Base-by-base conservation (phyloP, 805 yeast species). In the Candida gorgasii region DNA sequence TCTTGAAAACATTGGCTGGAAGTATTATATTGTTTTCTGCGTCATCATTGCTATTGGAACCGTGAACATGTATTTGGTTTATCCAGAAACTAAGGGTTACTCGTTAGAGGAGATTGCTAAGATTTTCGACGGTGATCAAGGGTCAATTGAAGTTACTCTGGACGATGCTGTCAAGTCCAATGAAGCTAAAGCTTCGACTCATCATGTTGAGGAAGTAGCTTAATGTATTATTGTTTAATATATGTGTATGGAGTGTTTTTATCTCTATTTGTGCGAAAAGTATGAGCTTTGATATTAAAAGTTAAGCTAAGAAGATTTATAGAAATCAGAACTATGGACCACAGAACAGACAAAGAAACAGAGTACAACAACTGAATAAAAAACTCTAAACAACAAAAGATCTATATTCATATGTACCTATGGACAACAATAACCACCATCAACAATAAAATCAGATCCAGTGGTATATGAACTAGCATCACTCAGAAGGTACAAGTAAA, bases 401-500 rank as follows among this genome's bases (percentile, higher is more conserved):
- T 9, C 5, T 27, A 30, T 17, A 30, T 30, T 17, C 13, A 30
- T 30, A 12, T 31, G n/a, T 31, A 20, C 13, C 34, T 44, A 48
- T 36, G 48, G 48, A 35, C 69, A 58, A 49, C 76, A 63, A 69
- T 83, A 83, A 31, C 92, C 95, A 55, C 95, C 95, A 58, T 87
- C 95, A 38, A 86, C 86, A 27, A 71, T 67, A 37, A 87, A 66
- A 59, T 87, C 95, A n/a, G 86, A 57, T 27, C 95, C 96, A 3
- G 92, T 83, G 36, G 89, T 79, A 64, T 77, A 88, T 9, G 87
- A 77, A 28, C 89, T 76, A 4, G 95, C 95, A 57, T 85, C 85
- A 36, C 87, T 79, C 5, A 89, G 92, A 47, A 87, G 65, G 67
- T 82, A 87, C 38, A 87, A 61, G 63, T 83, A 86, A 14, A 89